Base-by-base conservation (phyloP, 2,329 filamentous ascomycete genomes). In the Colletotrichum zoysiae region DNA sequence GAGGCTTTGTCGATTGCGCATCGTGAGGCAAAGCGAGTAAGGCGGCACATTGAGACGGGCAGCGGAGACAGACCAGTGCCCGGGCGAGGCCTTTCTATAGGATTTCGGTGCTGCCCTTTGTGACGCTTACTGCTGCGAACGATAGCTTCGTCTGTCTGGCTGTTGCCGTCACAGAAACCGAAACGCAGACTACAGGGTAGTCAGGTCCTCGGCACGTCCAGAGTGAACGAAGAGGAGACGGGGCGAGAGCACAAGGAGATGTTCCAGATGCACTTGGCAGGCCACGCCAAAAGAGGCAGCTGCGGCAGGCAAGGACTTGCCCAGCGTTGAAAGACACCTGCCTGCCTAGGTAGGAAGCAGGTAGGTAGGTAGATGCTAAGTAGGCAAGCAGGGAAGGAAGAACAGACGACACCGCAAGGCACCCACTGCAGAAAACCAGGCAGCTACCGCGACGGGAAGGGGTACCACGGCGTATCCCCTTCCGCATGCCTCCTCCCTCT, bases 1-100 rank as follows among this genome's bases (percentile, higher is more conserved):
- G n/a, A 72, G 65, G 20, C 66, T 72, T 7, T 38, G 40, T 3
- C 66, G 65, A 23, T 56, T 72, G 50, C 70, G 65, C 70, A 72
- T 72, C 20, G 40, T 64, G 16, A 16, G 38, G 18, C 11, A 35
- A 38, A 4, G 7, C 8, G n/a, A 42, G 23, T 5, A 16, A 8
- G 20, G 12, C 9, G 7, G 38, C 35, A 40, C 50, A 57, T 26
- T 50, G 59, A 67, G 59, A 40, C 20, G 5, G 30, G 38, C 16
- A n/a, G 26, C 9, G 40, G 8, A 9, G 57, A 40, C 57, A 60
- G 40, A 18, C 4, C 16, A 23, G n/a, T 42, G 14, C 20, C 6
- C n/a, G n/a, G 23, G 55, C 12, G 14, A 42, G 38, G n/a, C 12
- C 14, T 42, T 20, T 40, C n/a, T 42, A 38, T 26, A 23, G n/a